Evolutionary conservation across 768 basidiomycete species (phyloP).

Genomic region (Lentinula boryana): DNA sequence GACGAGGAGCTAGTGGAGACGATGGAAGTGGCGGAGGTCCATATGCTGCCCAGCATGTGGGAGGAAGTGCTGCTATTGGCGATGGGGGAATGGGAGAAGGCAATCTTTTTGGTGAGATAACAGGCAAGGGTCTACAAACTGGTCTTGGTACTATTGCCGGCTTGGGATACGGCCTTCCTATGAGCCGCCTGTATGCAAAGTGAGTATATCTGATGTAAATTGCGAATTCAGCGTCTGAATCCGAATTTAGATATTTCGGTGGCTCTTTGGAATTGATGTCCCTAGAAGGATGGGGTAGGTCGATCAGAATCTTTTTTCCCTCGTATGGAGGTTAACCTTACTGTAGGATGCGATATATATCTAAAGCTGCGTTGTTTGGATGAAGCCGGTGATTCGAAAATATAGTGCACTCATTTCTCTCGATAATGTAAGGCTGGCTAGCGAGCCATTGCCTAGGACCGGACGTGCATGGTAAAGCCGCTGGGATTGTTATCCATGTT

Average conservation of each 20-base stretch:
- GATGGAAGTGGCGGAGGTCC: slow-evolving; percentile 55
- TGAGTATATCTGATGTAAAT: slow-evolving; percentile 18
- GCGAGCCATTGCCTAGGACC: too few relatives aligned
- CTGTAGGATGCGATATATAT: slow-evolving; percentile 42
- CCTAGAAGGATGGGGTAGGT: slow-evolving; percentile 77
- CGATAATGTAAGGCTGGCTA: too few relatives aligned
- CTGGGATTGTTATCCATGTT: too few relatives aligned
- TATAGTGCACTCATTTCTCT: slow-evolving; percentile 14
- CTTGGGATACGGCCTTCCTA: slow-evolving; percentile 80
- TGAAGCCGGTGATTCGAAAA: slow-evolving; percentile 39
- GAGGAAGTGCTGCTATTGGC: slow-evolving; percentile 60
- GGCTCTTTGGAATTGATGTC: slow-evolving; percentile 79
- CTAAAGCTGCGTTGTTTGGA: slow-evolving; percentile 44
- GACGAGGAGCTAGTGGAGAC: slow-evolving; percentile 34
- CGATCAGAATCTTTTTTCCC: neutral
- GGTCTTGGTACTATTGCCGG: slow-evolving; percentile 90
- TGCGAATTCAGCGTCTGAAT: slow-evolving; percentile 9
- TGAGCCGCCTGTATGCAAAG: slow-evolving; percentile 71
- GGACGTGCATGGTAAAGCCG: too few relatives aligned
- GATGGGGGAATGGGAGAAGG: slow-evolving; percentile 32
- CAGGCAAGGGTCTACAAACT: slow-evolving; percentile 68
- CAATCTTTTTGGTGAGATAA: slow-evolving; percentile 72
- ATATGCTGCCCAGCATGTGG: slow-evolving; percentile 74
- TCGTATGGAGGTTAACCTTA: slow-evolving; percentile 21
- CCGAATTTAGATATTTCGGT: slow-evolving; percentile 64